These are phyloP conservation scores for Gryganskiella cystojenkinii DNA, from an alignment of 192 early-diverging fungal genomes.

Conservation along the genomic window DNA sequence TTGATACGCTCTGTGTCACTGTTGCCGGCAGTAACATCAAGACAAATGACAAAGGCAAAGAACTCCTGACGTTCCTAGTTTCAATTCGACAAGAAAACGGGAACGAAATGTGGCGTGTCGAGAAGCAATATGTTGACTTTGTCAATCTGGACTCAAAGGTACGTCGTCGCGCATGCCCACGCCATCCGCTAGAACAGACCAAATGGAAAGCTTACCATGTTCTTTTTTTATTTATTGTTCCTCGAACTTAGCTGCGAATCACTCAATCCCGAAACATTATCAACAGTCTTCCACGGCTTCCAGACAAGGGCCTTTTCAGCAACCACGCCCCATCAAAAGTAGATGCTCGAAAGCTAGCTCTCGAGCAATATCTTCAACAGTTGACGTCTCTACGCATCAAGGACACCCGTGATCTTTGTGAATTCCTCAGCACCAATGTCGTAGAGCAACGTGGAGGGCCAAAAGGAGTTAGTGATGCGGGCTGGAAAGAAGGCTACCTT, in stretches of 20 bases:
- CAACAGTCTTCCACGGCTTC: constrained; percentile 78
- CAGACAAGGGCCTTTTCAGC: constrained; percentile 87
- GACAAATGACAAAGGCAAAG: constrained; percentile 83
- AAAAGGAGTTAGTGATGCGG: constrained; percentile 54
- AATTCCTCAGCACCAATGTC: constrained; percentile 82
- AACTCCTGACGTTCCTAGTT: constrained; percentile 71
- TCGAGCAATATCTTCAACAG: constrained; percentile 87
- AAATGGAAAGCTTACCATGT: too few species aligned
- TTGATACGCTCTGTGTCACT: constrained; percentile 44
- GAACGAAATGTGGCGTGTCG: constrained; percentile 80
- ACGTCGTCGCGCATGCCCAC: constrained; percentile 13
- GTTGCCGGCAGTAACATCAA: constrained; percentile 68
- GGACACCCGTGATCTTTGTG: constrained; percentile 72
- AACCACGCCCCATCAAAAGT: constrained; percentile 86
- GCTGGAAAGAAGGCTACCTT: constrained; percentile 86
- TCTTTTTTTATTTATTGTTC: not conserved
- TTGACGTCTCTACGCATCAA: constrained; percentile 67
- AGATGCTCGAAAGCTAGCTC: constrained; percentile 85
- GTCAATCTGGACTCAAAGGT: constrained; percentile 83
- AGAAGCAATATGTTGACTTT: constrained; percentile 92
- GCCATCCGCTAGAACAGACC: too few species aligned
- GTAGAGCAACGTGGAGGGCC: constrained; percentile 53
- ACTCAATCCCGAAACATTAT: constrained; percentile 49
- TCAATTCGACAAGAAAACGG: constrained; percentile 62
- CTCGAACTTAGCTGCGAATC: constrained; percentile 46